phyloP scores from a whole-genome alignment of 345 rosid genomes.

The Arabidopsis thaliana region DNA sequence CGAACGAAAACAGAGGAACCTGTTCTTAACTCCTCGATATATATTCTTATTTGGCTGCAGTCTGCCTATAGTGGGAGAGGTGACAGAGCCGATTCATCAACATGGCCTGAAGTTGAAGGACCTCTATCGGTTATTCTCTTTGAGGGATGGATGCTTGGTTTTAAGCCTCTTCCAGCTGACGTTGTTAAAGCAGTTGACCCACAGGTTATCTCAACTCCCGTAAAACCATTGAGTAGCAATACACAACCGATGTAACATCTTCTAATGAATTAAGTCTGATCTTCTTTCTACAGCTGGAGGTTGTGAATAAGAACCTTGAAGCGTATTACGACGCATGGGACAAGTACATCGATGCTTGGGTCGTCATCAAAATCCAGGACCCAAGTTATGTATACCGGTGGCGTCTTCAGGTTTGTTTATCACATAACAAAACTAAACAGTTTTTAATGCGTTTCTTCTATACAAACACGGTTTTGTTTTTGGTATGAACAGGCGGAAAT shows the following conservation, averaged over 20 bases:
- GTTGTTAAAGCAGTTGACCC: slow-evolving; percentile 77
- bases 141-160: slow-evolving; percentile 99
- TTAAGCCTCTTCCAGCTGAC: slow-evolving; percentile 71
- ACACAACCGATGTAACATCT: slow-evolving; percentile 3
- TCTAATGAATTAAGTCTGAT: slow-evolving; percentile 15
- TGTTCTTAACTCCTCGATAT: not conserved
- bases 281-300: slow-evolving; percentile 62
- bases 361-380: slow-evolving; percentile 85
- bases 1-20: slow-evolving; percentile 6
- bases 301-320: slow-evolving; percentile 80
- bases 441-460: not conserved
- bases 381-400: slow-evolving; percentile 87
- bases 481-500: slow-evolving; percentile 77
- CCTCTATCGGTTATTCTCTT: slow-evolving; percentile 80
- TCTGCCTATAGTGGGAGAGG: slow-evolving; percentile 93
- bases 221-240: not conserved
- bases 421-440: not conserved
- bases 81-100: slow-evolving; percentile 81
- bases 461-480: not conserved
- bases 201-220: slow-evolving; percentile 57
- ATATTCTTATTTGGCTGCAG: slow-evolving; percentile 52
- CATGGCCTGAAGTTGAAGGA: slow-evolving; percentile 94
- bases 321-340: slow-evolving; percentile 90
- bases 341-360: slow-evolving; percentile 84
- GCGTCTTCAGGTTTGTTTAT: slow-evolving; percentile 82